Percentiles rank a stretch among this genome's conserved stretches.
These are phyloP conservation scores for Apium graveolens DNA, from an alignment of 129 eudicot genomes.

Conservation along the genomic window DNA sequence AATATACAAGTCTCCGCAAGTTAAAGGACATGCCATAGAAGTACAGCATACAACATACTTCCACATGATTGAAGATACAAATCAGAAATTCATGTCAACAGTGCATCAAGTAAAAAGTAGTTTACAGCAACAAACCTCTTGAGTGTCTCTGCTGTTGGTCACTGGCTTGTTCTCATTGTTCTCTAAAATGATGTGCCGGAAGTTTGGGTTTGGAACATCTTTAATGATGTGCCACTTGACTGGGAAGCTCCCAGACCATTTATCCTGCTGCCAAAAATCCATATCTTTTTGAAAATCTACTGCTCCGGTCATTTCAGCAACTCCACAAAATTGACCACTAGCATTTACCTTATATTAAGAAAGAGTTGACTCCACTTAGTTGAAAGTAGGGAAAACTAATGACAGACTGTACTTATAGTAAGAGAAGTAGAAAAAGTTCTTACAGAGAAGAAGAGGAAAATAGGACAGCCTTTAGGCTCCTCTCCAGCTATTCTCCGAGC, in stretches of 20 bases:
- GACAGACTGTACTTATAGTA: background rate
- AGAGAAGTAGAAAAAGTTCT: slow-evolving; percentile 18
- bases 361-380: background rate
- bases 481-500: slow-evolving; percentile 54
- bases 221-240: slow-evolving; percentile 93
- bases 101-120: background rate
- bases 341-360: slow-evolving; percentile 67
- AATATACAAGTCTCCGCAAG: background rate
- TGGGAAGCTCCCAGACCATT: slow-evolving; percentile 95
- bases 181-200: slow-evolving; percentile 84
- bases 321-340: slow-evolving; percentile 96
- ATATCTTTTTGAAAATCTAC: slow-evolving; percentile 78
- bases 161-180: slow-evolving; percentile 92
- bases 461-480: slow-evolving; percentile 62
- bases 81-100: background rate
- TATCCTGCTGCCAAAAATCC: slow-evolving; percentile 99
- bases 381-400: background rate
- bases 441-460: slow-evolving; percentile 89
- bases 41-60: background rate
- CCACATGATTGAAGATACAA: background rate
- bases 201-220: slow-evolving; percentile 82
- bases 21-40: background rate
- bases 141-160: slow-evolving; percentile 93
- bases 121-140: slow-evolving; percentile 49
- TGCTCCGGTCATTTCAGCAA: slow-evolving; percentile 90